These are phyloP conservation scores for Tylopilus sp. DNA, from an alignment of 768 basidiomycete genomes.

Conservation along the genomic window DNA sequence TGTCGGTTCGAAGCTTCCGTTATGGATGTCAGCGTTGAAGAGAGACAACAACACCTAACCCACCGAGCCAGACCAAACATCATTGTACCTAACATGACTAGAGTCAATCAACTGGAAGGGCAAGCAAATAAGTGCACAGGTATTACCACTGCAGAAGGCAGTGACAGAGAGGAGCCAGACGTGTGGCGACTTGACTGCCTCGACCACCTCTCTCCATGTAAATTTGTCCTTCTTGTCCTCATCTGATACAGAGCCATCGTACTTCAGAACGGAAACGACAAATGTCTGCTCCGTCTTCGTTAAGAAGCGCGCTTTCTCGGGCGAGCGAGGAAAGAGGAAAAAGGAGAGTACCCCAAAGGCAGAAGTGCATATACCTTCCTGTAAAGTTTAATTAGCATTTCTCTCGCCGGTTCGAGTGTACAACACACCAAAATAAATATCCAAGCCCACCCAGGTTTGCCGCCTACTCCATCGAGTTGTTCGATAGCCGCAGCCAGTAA, in stretches of 20 bases:
- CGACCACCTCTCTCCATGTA: conserved; percentile 55
- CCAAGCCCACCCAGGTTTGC: conserved; percentile 60
- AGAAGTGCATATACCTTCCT: conserved; percentile 45
- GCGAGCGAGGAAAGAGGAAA: conserved; percentile 46
- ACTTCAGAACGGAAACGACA: conserved; percentile 29
- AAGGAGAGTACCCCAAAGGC: conserved; percentile 49
- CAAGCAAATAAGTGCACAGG: not conserved
- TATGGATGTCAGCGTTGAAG: conserved; percentile 30
- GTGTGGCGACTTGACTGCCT: conserved; percentile 49
- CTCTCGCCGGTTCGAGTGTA: too few relatives aligned
- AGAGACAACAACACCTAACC: conserved; percentile 7
- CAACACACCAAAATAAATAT: conserved; percentile 34
- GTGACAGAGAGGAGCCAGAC: conserved; percentile 47
- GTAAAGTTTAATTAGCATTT: not conserved
- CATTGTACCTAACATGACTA: conserved; percentile 13
- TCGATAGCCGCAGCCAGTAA: conserved; percentile 48
- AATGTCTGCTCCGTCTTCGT: conserved; percentile 48
- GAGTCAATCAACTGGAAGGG: not conserved
- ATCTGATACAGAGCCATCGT: conserved; percentile 33
- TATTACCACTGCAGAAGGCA: conserved; percentile 51
- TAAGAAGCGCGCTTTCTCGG: conserved; percentile 48
- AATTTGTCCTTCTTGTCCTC: conserved; percentile 45
- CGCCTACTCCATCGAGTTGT: conserved; percentile 51
- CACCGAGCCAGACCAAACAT: conserved; percentile 23
- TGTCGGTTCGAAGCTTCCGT: conserved; percentile 56